Conservation (phyloP, 768 basidiomycete species). For the Psilocybe sp. region DNA sequence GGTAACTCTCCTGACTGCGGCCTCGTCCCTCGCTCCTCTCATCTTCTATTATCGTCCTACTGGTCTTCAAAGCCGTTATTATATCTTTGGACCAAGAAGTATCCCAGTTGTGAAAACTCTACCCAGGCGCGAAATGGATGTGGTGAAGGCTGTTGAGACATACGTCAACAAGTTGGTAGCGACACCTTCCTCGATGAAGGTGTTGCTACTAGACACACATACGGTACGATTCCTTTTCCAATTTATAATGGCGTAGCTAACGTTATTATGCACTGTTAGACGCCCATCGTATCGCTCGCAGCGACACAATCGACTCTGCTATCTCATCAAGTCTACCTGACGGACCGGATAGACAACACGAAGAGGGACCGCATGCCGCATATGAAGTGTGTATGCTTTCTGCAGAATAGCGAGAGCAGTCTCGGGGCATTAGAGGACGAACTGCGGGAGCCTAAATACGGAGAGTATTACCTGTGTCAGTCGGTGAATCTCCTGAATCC, state of each 20-base stretch:
- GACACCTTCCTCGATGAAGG: slow-evolving; percentile 88
- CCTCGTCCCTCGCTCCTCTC: too few relatives aligned
- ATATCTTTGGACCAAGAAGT: too few relatives aligned
- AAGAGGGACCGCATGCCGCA: slow-evolving; percentile 90
- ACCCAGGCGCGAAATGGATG: slow-evolving; percentile 63
- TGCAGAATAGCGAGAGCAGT: slow-evolving; percentile 80
- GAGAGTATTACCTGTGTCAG: slow-evolving; percentile 99
- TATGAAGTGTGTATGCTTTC: slow-evolving; percentile 95
- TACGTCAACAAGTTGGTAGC: slow-evolving; percentile 90
- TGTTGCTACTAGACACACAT: slow-evolving; percentile 89
- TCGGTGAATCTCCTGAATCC: slow-evolving; percentile 58
- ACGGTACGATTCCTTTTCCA: slow-evolving; percentile 56
- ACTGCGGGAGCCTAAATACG: slow-evolving; percentile 87
- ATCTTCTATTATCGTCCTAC: too few relatives aligned
- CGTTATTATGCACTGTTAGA: slow-evolving; percentile 43
- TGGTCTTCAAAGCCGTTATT: too few relatives aligned
- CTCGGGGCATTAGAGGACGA: slow-evolving; percentile 82
- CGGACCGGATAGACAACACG: slow-evolving; percentile 95
- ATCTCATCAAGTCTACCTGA: slow-evolving; percentile 95
- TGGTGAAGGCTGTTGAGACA: slow-evolving; percentile 91
- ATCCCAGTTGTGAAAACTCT: too few relatives aligned
- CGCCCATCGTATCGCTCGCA: slow-evolving; percentile 92
- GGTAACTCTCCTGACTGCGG: too few relatives aligned
- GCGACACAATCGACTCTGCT: slow-evolving; percentile 92
- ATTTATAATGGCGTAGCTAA: neutral